Base-by-base conservation (phyloP, 495 filamentous ascomycete genomes). In the Achaetomiella virescens region DNA sequence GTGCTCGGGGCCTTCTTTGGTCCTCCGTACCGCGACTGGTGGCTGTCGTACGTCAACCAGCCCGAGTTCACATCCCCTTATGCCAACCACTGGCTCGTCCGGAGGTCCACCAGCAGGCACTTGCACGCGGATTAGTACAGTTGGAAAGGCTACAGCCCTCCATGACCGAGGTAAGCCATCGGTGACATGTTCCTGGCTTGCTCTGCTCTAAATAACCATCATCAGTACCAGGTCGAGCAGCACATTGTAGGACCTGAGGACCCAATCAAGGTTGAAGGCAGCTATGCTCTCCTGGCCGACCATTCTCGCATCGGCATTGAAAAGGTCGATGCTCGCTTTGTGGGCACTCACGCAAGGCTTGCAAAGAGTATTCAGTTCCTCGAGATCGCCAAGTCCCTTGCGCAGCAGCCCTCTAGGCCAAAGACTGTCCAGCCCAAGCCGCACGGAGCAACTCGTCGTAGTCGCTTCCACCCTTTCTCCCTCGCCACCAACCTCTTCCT, bases 1-100 rank as follows among this genome's bases (percentile, higher is more conserved):
- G 65, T 66, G 63, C 63, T 69, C n/a, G 64, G 64, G 29, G 64
- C 61, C 25, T 69, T 67, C 54, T 64, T 69, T 20, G 58, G 60
- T 12, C 62, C 60, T 2, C 53, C 51, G 15, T 66, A 67, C 48
- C 62, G 64, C 17, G 65, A 67, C 44, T 70, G 67, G 65, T 67
- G 62, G 67, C 49, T 67, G 18, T 58, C 56, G 29, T 63, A 67
- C 49, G 52, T 50, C 27, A 54, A 29, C 44, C 40, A 59, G 24
- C 62, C 65, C 17, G 46, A 37, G 33, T 21, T 11, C 15, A 57
- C 57, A 43, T 52, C 31, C 8, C 51, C 59, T 36, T 59, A 58
- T 47, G 25, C 9, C 22, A 67, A 51, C 38, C 67, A 67, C 54
- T 70, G 67, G 65, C 52, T 70, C 10, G 57, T 70, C 40, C 58